These are phyloP conservation scores for Pichia norvegensis DNA, from an alignment of 1,139 yeast species.

Conservation along the genomic window DNA sequence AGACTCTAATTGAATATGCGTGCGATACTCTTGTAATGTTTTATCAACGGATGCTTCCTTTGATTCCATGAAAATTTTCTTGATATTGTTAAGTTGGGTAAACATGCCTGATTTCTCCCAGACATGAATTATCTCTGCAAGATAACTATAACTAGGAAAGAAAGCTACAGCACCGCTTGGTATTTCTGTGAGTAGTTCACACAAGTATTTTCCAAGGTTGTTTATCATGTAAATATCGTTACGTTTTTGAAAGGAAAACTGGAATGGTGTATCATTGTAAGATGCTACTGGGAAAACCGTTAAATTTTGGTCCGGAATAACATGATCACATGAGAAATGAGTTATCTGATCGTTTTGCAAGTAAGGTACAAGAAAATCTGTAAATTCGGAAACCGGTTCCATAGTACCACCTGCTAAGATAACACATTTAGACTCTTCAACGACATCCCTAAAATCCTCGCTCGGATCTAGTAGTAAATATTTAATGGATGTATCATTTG, in stretches of 20 bases:
- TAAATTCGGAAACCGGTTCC: conserved; percentile 79
- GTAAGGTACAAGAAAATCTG: conserved; percentile 59
- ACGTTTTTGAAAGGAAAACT: conserved; percentile 66
- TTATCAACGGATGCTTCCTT: conserved; percentile 38
- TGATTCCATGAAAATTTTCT: conserved; percentile 53
- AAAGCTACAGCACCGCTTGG: conserved; percentile 78
- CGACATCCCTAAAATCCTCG: conserved; percentile 55
- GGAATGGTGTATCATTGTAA: conserved; percentile 32
- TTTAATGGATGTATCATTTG: conserved; percentile 35
- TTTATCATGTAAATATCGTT: conserved; percentile 38
- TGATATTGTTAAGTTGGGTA: conserved; percentile 31
- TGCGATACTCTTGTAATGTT: conserved; percentile 45
- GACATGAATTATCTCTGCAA: conserved; percentile 38
- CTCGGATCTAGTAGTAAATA: conserved; percentile 82
- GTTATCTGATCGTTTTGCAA: conserved; percentile 36
- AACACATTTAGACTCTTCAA: conserved; percentile 61
- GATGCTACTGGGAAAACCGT: conserved; percentile 46
- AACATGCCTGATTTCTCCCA: conserved; percentile 42
- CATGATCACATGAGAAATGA: conserved; percentile 73
- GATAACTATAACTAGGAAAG: conserved; percentile 77
- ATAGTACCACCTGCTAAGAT: conserved; percentile 92
- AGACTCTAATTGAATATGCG: conserved; percentile 24
- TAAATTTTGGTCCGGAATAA: conserved; percentile 66
- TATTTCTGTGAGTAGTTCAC: conserved; percentile 36
- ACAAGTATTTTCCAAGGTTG: conserved; percentile 46